Percentiles rank a stretch among this genome's conserved stretches.
These are phyloP conservation scores for Debaryomyces maramus DNA, from an alignment of 805 yeast genomes.

Conservation along the genomic window DNA sequence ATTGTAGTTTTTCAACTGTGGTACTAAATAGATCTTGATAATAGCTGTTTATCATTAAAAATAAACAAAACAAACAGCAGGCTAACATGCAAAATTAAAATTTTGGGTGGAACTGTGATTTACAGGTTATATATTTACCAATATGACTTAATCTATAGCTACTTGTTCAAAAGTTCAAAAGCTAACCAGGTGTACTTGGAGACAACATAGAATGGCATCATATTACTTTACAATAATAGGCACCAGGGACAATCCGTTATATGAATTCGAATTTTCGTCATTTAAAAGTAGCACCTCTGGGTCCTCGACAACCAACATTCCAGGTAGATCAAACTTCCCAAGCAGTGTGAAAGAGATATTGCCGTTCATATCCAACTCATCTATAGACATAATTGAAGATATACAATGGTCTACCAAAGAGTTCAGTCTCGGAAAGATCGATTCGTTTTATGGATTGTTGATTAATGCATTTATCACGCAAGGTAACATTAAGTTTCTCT, in stretches of 20 bases:
- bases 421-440: conserved; percentile 74
- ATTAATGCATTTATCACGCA: conserved; percentile 88
- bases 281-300: conserved; percentile 37
- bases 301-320: conserved; percentile 14
- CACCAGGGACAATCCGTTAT: conserved; percentile 79
- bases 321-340: conserved; percentile 63
- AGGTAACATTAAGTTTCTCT: conserved; percentile 78
- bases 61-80: background rate
- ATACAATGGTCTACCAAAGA: conserved; percentile 73
- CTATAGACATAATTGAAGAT: conserved; percentile 90
- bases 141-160: too few relatives aligned
- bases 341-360: conserved; percentile 72
- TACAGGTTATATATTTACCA: background rate
- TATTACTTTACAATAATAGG: conserved; percentile 89
- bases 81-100: background rate
- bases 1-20: background rate
- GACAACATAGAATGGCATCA: conserved; percentile 48
- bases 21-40: background rate
- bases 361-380: conserved; percentile 85
- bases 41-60: background rate
- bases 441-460: conserved; percentile 77
- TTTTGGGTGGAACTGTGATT: background rate
- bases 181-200: too few relatives aligned
- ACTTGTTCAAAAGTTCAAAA: too few relatives aligned
- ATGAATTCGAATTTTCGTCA: conserved; percentile 83